A percentile compares a stretch with the other conserved stretches of the same genome.
These are phyloP conservation scores for Avena eriantha DNA, from an alignment of 176 grass and related monocot species.

Conservation along the genomic window DNA sequence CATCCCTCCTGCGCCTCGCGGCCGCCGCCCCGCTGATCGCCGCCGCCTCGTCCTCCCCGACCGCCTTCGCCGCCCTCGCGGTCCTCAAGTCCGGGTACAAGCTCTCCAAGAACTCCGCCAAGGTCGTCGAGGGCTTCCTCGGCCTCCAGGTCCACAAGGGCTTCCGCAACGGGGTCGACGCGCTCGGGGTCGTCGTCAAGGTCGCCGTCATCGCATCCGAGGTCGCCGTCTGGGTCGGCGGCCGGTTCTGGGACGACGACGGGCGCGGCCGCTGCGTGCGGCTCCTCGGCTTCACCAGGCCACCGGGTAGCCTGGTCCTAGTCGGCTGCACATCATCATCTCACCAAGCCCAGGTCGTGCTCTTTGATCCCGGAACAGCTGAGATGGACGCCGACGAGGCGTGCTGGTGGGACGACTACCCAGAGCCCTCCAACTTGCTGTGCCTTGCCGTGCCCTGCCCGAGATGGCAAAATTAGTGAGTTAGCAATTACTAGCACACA, in stretches of 20 bases:
- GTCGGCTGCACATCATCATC: not conserved
- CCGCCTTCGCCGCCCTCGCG: conserved; percentile 54
- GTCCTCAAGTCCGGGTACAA: conserved; percentile 71
- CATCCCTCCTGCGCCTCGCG: conserved; percentile 64
- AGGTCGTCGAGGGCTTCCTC: conserved; percentile 83
- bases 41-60: conserved; percentile 11
- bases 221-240: conserved; percentile 56
- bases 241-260: conserved; percentile 35
- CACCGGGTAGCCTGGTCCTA: conserved; percentile 12
- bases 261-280: not conserved
- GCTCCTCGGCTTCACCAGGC: conserved; percentile 11
- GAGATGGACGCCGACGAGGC: conserved; percentile 50
- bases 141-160: conserved; percentile 88
- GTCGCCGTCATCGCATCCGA: conserved; percentile 64
- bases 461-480: conserved; percentile 45
- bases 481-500: conserved; percentile 18
- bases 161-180: conserved; percentile 54
- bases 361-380: not conserved
- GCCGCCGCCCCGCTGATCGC: conserved; percentile 48
- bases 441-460: conserved; percentile 65
- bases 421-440: conserved; percentile 47
- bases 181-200: conserved; percentile 77
- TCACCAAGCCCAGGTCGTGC: conserved; percentile 15
- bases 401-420: not conserved
- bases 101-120: conserved; percentile 76